Evolutionary conservation across 495 filamentous ascomycete genomes (phyloP), one percentile per base, ranked within the genome.

Genomic region (Lineolata rhizophorae): DNA sequence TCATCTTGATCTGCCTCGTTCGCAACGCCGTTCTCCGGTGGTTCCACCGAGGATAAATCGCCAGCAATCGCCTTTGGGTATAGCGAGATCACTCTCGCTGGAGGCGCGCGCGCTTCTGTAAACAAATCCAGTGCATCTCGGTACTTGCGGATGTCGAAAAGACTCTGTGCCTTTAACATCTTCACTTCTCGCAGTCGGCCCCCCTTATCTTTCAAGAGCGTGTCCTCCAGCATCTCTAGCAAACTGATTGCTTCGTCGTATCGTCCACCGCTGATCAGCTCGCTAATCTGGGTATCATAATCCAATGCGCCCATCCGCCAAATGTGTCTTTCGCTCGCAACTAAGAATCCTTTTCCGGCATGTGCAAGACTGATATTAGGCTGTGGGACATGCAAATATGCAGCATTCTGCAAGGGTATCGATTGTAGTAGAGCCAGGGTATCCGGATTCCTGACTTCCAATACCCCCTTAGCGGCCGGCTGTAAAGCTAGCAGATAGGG

Each of bases 231-330:
- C 70, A 92, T 79, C 26, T 58, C 61, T 2, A 93, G 54, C 6
- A 99, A 51, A 43, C 81, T 93, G 34, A 94, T 78, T 1, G 87
- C 90, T 50, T 99, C 87, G 42, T 99, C 85, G 27, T 82, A 70
- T 41, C 68, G 69, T 4, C 65, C 74, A 31, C 65, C 72, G 27
- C 72, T 65, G 2, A 91, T 65, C 20, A 99, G 60, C 29, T 90
- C 67, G 34, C 84, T 72, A 18, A 99, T 72, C 44, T 99, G 87
- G 0, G 75, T 68, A 44, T 93, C 81, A 41, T 99, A 99, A 32
- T 84, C 76, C 27, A 78, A 64, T n/a, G 83, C 73, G 28, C 72
- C 75, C 87, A 95, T 93, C 30, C 83, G 72, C 90, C 90, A 99
- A 19, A 99, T 77, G 14, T 60, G 72, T 11, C 84, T 64, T 20